Base-by-base conservation (phyloP, 768 basidiomycete genomes). In the Dentipellis sp. region DNA sequence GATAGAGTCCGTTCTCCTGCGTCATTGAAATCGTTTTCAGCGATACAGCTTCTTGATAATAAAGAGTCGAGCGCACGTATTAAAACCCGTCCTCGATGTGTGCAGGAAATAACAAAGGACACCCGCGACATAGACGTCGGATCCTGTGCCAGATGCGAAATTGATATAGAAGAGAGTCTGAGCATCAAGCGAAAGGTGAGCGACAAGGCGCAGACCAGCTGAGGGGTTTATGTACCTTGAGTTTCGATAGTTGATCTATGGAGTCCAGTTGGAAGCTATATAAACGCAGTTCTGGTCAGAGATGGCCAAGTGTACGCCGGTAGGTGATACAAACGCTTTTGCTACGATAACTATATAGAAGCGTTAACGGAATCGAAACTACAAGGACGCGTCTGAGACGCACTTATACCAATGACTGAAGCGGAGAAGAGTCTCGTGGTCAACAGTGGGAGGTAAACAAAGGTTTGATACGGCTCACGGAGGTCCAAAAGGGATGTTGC, bases 81-180 rank as follows among this genome's bases (percentile, higher is more conserved):
- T 63, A 60, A 81, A 76, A 0, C 82, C 82, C 0, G 81, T 84
- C 59, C 75, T 72, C 0, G 78, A 78, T 52, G 56, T 65, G 46
- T 73, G 68, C 40, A 85, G 67, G 50, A 78, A 69, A 65, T 71
- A 80, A 58, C 75, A 77, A 19, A 84, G 68, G 4, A 74, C 69
- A 38, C 75, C 50, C 1, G 81, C 74, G 21, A 84, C 74, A 38
- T 76, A 75, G 10, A 78, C 59, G 62, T 84, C 83, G 16, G 76
- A 77, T 10, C 70, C 62, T n/a, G 80, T 74, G 0, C 75, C 73
- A 1, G 75, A 65, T 4, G 73, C 76, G 59, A 84, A 83, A 58
- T 76, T 75, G 50, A 77, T 62, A 59, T 81, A 83, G 59, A 84
- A 69, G 37, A 78, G 63, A 29, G 62, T 65, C 83, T 85, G 53